Base-by-base conservation (phyloP, 768 basidiomycete species). In the Tulasnella sp. region DNA sequence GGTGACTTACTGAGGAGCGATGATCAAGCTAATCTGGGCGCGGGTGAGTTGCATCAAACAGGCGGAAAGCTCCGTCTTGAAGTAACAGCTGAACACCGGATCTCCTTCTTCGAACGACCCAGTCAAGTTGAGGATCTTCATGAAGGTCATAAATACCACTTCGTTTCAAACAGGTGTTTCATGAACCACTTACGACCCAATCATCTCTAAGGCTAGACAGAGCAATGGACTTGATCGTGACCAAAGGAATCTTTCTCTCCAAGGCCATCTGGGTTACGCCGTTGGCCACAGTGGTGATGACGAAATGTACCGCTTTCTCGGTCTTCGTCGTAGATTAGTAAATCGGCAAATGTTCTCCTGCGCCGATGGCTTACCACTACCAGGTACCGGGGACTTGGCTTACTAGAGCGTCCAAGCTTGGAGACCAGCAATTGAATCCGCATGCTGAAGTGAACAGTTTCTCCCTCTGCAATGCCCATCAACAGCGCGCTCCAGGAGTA, bases 11-110 rank as follows among this genome's bases (percentile, higher is more conserved):
- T 88, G 89, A 24, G 96, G 93, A 0, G 89, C 90, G 81, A 98
- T 90, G 74, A 90, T 84, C 48, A 99, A 86, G 81, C 87, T 91
- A 77, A 95, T 90, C 80, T 90, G 91, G 1, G 91, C 93, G 82
- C 92, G 92, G 0, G 95, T 96, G 74, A 95, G 86, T 76, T 92
- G 92, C 79, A 97, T 86, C 44, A 99, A 89, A 82, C 93, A 92
- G 24, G 95, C 90, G 21, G 91, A 88, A 76, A 99, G 88, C 84
- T 99, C 98, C 0, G 98, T 99, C 89, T 99, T 99, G 90, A 99
- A 97, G 81, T 91, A 88, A 82, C 94, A 96, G 81, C 91, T 93
- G 83, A 99, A 89, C 79, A 98, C 88, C 0, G 97, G 96, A 84
- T 99, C 98, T 40, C 97, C 97, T 84, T 99, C 97, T 85, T 98